Base-by-base conservation (phyloP, 75 land plant genomes). In the Pinus tabuliformis region DNA sequence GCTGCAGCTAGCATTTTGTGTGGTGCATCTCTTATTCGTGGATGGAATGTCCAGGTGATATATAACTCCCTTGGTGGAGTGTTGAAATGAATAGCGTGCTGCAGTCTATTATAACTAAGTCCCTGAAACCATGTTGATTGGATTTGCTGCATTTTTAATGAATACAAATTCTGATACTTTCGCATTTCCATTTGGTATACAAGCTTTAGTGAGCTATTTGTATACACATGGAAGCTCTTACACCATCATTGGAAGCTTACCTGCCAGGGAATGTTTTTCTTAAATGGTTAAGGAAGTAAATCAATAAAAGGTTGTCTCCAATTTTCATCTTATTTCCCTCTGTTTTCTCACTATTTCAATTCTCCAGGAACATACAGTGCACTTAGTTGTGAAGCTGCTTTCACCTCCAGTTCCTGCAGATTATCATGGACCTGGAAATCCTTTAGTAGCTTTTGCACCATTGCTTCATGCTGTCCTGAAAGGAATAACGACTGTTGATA, bases 41-140 rank as follows among this genome's bases (percentile, higher is more conserved):
- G 99, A 56, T 96, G 96, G 99, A 96, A 83, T 83, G 81, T 96
- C 30, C 98, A 95, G 98, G 98, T 93, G 81, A 49, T 49, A 49
- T 49, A 49, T 49, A 49, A 49, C 54, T 49, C 54, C 12, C 9
- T 49, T 49, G 54, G 2, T 49, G 54, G 12, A 49, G 11, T 49
- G 54, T 9, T 49, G 11, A 49, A 49, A 49, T 49, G 54, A 49
- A 49, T 49, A 49, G 54, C 0, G 54, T 49, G 9, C 12, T 9
- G 54, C 54, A 49, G 54, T 49, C 54, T 49, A 39, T 39, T 49
- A 49, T 49, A 49, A 49, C 9, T 49, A 49, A 49, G 54, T 49
- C 12, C 54, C 54, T 49, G 54, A 49, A 49, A 49, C 54, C 12
- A 49, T 9, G 52, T 56, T 24, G 45, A 54, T 16, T 74, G 4